Base-by-base conservation (phyloP, 805 yeast species). In the Middelhovenomyces tepae region DNA sequence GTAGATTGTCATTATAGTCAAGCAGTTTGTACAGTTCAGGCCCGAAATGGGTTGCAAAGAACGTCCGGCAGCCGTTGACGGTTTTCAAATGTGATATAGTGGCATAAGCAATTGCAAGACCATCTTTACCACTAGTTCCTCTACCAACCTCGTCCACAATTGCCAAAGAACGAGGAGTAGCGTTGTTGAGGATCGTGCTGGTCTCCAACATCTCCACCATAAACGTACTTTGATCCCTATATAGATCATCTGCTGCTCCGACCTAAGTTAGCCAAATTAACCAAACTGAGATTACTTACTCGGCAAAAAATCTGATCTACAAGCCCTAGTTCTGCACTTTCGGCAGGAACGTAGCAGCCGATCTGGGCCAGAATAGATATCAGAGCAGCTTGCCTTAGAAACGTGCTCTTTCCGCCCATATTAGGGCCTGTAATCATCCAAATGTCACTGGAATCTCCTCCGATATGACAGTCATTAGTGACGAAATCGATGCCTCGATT, bases 121-220 rank as follows among this genome's bases (percentile, higher is more conserved):
- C 95, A 57, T 86, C 95, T 32, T 62, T 64, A 0, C 84, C 78
- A 35, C 93, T 79, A 0, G 95, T 86, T 0, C 95, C 95, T 35
- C 95, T 64, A 1, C 95, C 95, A 15, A 86, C 75, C 48, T 86
- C 95, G 55, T 86, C 95, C 36, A 86, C 62, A 15, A 86, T 75
- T 0, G 89, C 81, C 40, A 86, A 59, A 0, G 95, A 83, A 22
- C 67, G 60, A 1, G 60, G 45, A 0, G 91, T 78, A 6, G 93
- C 78, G 27, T 73, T 69, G 23, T 69, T 61, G 22, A 86, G 52
- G 22, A 86, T 84, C 27, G 64, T 58, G 2, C 84, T 73, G 2
- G 94, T 79, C 51, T 86, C 95, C 24, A 77, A 65, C 94, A 86
- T 84, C 47, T 86, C 95, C 10, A 80, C 83, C 94, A 85, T 83